These are phyloP conservation scores for Skeletonema costatum DNA, from an alignment of 108 stramenopile genomes.

Conservation along the genomic window DNA sequence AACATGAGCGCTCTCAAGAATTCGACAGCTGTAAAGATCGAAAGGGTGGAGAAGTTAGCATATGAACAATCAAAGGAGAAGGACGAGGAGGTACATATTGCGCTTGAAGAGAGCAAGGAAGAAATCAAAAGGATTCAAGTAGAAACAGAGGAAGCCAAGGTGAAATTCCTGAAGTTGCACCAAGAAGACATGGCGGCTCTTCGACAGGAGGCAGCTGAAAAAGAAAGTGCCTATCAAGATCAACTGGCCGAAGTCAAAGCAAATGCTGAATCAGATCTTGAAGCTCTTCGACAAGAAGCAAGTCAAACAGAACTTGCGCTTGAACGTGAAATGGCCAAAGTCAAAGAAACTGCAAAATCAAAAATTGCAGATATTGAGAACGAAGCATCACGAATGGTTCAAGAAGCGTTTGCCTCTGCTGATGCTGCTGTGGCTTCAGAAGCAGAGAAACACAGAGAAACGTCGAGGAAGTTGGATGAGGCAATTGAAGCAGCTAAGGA, in stretches of 20 bases:
- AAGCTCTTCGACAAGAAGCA: conserved; percentile 4
- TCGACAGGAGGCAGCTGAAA: conserved; percentile 14
- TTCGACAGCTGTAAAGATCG: conserved; percentile 17
- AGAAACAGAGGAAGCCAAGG: conserved; percentile 12
- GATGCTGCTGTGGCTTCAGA: not conserved
- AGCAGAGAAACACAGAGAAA: conserved; percentile 6
- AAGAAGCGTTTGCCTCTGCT: not conserved
- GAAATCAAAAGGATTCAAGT: not conserved
- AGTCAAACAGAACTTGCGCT: not conserved
- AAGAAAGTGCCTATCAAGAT: conserved; percentile 3
- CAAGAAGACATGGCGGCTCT: conserved; percentile 6
- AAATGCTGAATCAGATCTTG: not conserved
- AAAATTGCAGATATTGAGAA: conserved; percentile 8
- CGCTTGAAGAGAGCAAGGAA: not conserved
- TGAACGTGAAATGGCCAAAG: conserved; percentile 20
- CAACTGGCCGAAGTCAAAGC: conserved; percentile 17
- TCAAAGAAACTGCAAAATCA: not conserved
- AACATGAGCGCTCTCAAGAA: conserved; percentile 23
- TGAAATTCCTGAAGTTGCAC: conserved; percentile 4
- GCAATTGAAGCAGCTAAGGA: conserved; percentile 6
- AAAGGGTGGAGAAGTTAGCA: conserved; percentile 16
- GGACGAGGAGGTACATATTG: not conserved
- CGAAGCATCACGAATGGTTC: conserved; percentile 7
- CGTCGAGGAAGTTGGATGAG: not conserved
- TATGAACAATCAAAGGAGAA: conserved; percentile 3